Base-by-base conservation (phyloP, 2,329 filamentous ascomycete species). In the Dothistroma septosporum region DNA sequence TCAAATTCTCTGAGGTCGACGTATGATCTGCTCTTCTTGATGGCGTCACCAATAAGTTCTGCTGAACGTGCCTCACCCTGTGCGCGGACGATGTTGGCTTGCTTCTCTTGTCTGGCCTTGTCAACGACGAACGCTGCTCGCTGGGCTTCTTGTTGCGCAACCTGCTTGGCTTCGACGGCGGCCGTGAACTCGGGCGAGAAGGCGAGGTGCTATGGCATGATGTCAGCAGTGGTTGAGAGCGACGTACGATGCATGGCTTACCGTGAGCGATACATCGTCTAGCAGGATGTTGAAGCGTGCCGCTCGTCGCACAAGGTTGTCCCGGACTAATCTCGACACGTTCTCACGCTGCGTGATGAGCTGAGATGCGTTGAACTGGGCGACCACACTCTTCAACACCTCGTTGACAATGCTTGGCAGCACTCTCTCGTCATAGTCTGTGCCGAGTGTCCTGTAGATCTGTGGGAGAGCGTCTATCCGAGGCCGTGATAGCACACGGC, bases 301-400 rank as follows among this genome's bases (percentile, higher is more conserved):
- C 46, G 94, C 94, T 77, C 94, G 86, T 76, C 89, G 86, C 41
- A 94, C 89, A 65, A 99, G 80, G 79, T 97, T 97, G 70, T 99
- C 94, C 68, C 94, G 85, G 61, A 99, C 94, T 62, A 99, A 82
- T 74, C 85, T 85, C 60, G 91, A 92, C 60, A 99, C 94, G 76
- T 91, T 97, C 82, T 99, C 94, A 86, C 94, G 89, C 84, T 99
- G 94, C 28, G 94, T 99, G 78, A 99, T 99, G 75, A 99, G 87
- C 81, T 99, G 94, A 65, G 91, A 92, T 67, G 94, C 94, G 76
- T 99, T 95, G 83, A 99, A 99, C 77, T 97, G 94, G 66, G 94
- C 94, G 60, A 99, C 94, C 71, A 99, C 97, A 72, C 92, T 86
- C 83, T 99, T 99, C 75, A 99, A 87, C 70, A 99, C 94, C 86